Evolutionary conservation across 257 asterid species (phyloP).

Genomic region (Solanum clarkiae): DNA sequence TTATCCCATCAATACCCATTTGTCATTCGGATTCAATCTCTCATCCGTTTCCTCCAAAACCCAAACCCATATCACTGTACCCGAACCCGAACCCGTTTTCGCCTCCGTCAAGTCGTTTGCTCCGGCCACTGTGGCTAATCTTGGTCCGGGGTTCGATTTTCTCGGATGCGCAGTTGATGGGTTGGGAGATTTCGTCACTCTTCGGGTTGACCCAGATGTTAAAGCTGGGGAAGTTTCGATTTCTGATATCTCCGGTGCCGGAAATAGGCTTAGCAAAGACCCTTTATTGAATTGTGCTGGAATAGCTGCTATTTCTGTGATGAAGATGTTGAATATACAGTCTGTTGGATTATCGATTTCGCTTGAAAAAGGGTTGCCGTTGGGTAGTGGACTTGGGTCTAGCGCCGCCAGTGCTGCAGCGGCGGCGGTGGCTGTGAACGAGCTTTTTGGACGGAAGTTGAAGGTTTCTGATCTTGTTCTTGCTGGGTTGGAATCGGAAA

Average conservation of each 20-base stretch:
- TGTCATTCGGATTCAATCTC: background rate
- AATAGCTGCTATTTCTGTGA: conserved; percentile 62
- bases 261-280: conserved; percentile 41
- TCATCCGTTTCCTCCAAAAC: conserved; percentile 2
- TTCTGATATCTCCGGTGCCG: conserved; percentile 53
- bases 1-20: background rate
- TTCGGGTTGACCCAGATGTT: conserved; percentile 44
- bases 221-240: conserved; percentile 55
- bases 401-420: conserved; percentile 98
- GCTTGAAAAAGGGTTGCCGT: conserved; percentile 80
- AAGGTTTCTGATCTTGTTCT: conserved; percentile 36
- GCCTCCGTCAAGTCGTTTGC: conserved; percentile 60
- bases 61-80: conserved; percentile 21
- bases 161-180: conserved; percentile 88
- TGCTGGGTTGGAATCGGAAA: conserved; percentile 79
- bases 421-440: conserved; percentile 79
- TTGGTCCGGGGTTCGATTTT: conserved; percentile 82
- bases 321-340: conserved; percentile 63
- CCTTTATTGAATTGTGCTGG: conserved; percentile 85
- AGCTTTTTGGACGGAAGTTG: conserved; percentile 44
- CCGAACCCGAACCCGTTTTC: conserved; percentile 63
- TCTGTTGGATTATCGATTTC: conserved; percentile 79
- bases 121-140: conserved; percentile 75
- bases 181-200: conserved; percentile 53
- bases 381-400: conserved; percentile 88